phyloP scores from a whole-genome alignment of 352 stramenopile genomes.

The Phytophthora tubulina region DNA sequence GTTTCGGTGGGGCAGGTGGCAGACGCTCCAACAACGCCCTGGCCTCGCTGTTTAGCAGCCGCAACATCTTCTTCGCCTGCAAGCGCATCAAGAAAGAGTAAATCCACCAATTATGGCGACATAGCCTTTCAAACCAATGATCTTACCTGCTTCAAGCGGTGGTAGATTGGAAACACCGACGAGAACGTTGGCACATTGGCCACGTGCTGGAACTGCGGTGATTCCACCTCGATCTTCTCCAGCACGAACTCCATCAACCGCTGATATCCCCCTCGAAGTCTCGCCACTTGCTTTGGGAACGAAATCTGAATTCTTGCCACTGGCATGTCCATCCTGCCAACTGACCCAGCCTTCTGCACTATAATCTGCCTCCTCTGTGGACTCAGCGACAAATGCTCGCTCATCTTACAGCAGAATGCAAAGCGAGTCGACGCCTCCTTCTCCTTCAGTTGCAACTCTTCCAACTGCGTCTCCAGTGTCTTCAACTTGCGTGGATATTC shows the following conservation, averaged over 20 bases:
- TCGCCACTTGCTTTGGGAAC: slow-evolving; percentile 44
- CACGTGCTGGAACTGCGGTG: slow-evolving; percentile 41
- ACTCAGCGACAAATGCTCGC: slow-evolving; percentile 53
- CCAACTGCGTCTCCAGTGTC: slow-evolving; percentile 48
- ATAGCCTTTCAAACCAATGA: neutral
- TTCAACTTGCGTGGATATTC: slow-evolving; percentile 66
- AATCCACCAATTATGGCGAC: neutral
- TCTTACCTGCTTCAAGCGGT: slow-evolving; percentile 59
- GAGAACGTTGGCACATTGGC: slow-evolving; percentile 46
- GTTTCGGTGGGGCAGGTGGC: slow-evolving; percentile 35
- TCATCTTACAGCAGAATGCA: slow-evolving; percentile 65
- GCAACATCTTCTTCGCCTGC: slow-evolving; percentile 56
- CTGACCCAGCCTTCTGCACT: slow-evolving; percentile 6
- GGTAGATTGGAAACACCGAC: slow-evolving; percentile 59
- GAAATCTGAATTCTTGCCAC: slow-evolving; percentile 44
- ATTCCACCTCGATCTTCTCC: slow-evolving; percentile 38
- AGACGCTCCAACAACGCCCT: slow-evolving; percentile 40
- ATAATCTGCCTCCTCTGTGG: slow-evolving; percentile 23
- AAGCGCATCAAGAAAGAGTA: neutral
- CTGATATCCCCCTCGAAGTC: slow-evolving; percentile 48
- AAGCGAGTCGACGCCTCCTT: slow-evolving; percentile 48
- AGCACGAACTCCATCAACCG: slow-evolving; percentile 46
- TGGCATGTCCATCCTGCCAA: slow-evolving; percentile 6
- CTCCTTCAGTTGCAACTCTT: slow-evolving; percentile 44
- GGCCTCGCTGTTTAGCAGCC: slow-evolving; percentile 49